Base-by-base conservation (phyloP, 2,329 filamentous ascomycete species). In the Ceratocystiopsis sp. region DNA sequence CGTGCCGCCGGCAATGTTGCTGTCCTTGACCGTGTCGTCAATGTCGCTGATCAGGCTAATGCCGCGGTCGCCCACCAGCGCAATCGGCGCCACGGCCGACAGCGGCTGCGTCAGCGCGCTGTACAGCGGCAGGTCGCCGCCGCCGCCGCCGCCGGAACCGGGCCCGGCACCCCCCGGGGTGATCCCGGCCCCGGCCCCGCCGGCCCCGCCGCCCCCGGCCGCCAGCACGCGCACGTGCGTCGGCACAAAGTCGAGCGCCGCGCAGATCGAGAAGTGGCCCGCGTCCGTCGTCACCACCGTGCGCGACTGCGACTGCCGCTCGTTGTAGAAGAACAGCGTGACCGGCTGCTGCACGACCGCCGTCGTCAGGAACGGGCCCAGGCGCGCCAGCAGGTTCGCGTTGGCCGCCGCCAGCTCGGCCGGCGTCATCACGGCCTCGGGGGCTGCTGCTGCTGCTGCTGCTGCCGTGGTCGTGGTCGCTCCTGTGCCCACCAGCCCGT, bases 1-100 rank as follows among this genome's bases (percentile, higher is more conserved):
- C 1, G 89, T 81, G 8, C 93, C 91, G 42, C 74, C 74, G 2
- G 77, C 73, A 50, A 98, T 95, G 45, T 87, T 93, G 17, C 91
- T 95, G 53, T 86, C 81, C 59, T 98, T 98, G 56, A 98, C 80
- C 0, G 91, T 98, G 59, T 98, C 91, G 55, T 98, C 91, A 49
- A 98, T 91, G 57, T 98, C 91, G 57, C 85, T 96, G 57, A 98
- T 96, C 46, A 98, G 56, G 58, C 87, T 96, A 48, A 98, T 73
- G 36, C 91, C 91, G 18, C 66, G 67, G 0, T 82, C 74, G 46
- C 89, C 80, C 4, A 81, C 86, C 41, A 96, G 66, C 36, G 75
- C 69, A 38, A 98, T 71, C 44, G 83, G 72, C 49, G 91, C 81
- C 2, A 80, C 84, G 0, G 78, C 79, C 15, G 87, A 93, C 4